Percentiles rank a stretch among this genome's conserved stretches.
phyloP scores from a whole-genome alignment of 352 stramenopile genomes.

The Globisporangium takayamanum region DNA sequence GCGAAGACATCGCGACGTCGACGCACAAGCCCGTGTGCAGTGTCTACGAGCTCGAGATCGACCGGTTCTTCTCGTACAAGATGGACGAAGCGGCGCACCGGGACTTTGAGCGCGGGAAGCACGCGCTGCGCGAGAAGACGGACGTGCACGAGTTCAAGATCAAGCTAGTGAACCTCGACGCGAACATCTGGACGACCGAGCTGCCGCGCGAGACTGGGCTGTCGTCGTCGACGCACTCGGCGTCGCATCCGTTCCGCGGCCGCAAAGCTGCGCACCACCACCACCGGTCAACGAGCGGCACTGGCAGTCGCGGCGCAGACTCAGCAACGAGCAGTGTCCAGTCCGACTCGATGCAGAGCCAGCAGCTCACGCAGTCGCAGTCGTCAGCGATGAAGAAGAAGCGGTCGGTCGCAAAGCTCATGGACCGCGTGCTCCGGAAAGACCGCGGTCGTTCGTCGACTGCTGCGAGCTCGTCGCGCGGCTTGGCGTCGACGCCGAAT shows the following conservation, averaged over 20 bases:
- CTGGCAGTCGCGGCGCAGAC: slow-evolving; percentile 4
- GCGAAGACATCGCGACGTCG: slow-evolving; percentile 37
- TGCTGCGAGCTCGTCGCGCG: neutral
- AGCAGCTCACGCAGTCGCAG: slow-evolving; percentile 4
- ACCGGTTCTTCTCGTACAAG: slow-evolving; percentile 48
- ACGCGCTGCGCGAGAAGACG: slow-evolving; percentile 31
- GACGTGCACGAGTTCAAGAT: slow-evolving; percentile 43
- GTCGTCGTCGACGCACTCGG: slow-evolving; percentile 6
- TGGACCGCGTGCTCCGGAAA: slow-evolving; percentile 16
- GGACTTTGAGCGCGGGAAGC: slow-evolving; percentile 18
- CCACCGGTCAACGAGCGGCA: neutral
- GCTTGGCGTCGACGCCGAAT: slow-evolving; percentile 10
- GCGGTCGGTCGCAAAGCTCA: slow-evolving; percentile 7
- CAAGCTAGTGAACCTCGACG: slow-evolving; percentile 49
- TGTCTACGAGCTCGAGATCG: slow-evolving; percentile 41
- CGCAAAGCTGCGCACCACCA: slow-evolving; percentile 1
- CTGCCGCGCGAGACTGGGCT: slow-evolving; percentile 3
- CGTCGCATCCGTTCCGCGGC: slow-evolving; percentile 1
- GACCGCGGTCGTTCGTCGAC: slow-evolving; percentile 14
- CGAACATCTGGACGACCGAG: slow-evolving; percentile 41
- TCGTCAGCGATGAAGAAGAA: slow-evolving; percentile 15
- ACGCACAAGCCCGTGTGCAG: slow-evolving; percentile 50
- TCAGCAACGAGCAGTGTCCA: slow-evolving; percentile 8
- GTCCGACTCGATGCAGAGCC: slow-evolving; percentile 11
- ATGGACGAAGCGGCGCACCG: slow-evolving; percentile 18